Evolutionary conservation across 176 grass and related monocot species (phyloP).

Genomic region (Chloris gayana): DNA sequence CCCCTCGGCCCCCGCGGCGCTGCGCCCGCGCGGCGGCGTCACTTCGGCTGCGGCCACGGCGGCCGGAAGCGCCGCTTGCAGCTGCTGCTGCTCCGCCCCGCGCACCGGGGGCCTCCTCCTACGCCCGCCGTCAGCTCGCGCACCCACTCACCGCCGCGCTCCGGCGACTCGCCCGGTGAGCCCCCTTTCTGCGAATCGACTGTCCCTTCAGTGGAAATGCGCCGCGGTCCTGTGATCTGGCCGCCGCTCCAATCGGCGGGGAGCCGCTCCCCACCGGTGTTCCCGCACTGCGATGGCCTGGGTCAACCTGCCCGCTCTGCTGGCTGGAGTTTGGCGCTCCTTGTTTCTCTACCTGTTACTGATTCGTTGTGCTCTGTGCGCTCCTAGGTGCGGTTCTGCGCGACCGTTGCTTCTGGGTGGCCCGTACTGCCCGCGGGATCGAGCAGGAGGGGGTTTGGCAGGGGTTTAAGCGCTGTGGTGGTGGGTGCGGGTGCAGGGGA

Average conservation of each 20-base stretch:
- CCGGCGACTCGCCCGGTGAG: constrained; percentile 18
- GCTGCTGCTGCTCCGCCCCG: background rate
- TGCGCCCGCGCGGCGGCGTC: background rate
- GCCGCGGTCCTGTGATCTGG: background rate
- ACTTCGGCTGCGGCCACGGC: background rate
- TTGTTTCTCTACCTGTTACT: background rate
- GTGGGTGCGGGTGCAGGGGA: constrained; percentile 8
- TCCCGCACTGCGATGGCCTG: background rate
- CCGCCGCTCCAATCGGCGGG: background rate
- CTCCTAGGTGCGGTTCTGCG: constrained; percentile 37
- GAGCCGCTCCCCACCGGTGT: too few species aligned
- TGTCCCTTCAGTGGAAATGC: background rate
- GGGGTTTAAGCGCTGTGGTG: constrained; percentile 30
- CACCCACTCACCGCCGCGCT: background rate
- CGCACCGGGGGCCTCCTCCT: background rate
- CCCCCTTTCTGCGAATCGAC: background rate
- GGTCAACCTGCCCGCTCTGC: background rate
- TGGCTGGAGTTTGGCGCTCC: background rate
- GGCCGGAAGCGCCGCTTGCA: background rate
- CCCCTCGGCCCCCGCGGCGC: background rate
- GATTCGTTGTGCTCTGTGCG: constrained; percentile 8
- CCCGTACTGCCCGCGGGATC: constrained; percentile 20
- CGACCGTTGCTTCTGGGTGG: constrained; percentile 17
- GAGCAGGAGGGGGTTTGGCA: background rate
- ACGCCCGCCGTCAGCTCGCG: background rate